Evolutionary conservation across 2,329 filamentous ascomycete genomes (phyloP).

Genomic region (Clarireedia sp.): DNA sequence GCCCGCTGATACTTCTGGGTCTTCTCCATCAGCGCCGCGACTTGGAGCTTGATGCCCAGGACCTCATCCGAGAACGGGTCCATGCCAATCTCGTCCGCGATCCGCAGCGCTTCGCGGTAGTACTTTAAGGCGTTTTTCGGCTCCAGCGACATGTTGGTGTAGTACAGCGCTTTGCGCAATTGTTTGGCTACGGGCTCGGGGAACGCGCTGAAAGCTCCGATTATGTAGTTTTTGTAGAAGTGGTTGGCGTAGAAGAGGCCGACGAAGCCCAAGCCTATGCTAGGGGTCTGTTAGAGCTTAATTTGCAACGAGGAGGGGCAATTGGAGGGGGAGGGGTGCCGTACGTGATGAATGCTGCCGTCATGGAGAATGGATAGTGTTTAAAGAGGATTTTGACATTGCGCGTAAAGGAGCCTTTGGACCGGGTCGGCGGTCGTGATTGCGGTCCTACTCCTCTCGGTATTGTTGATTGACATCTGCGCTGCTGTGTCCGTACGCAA

Average conservation of each 20-base stretch:
- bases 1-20: slow-evolving; percentile 62
- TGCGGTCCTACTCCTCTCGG: neutral
- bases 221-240: slow-evolving; percentile 28
- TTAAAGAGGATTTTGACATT: slow-evolving; percentile 22
- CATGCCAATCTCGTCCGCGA: slow-evolving; percentile 65
- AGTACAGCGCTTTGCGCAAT: slow-evolving; percentile 79
- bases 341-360: slow-evolving; percentile 23
- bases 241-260: slow-evolving; percentile 25
- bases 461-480: slow-evolving; percentile 21
- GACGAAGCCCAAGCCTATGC: slow-evolving; percentile 22
- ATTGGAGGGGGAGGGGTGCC: neutral
- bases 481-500: slow-evolving; percentile 15
- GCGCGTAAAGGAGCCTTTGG: neutral
- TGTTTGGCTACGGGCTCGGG: slow-evolving; percentile 68
- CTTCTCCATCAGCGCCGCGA: slow-evolving; percentile 73
- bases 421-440: neutral
- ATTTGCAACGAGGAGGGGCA: neutral
- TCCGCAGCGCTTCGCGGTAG: slow-evolving; percentile 70
- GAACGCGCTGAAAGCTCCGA: slow-evolving; percentile 43
- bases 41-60: slow-evolving; percentile 77
- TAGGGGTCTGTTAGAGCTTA: slow-evolving; percentile 8
- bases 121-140: slow-evolving; percentile 71
- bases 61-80: slow-evolving; percentile 89
- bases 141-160: slow-evolving; percentile 68
- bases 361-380: slow-evolving; percentile 25